Conservation (phyloP, 2,329 filamentous ascomycete species). For the Talaromyces verruculosus region DNA sequence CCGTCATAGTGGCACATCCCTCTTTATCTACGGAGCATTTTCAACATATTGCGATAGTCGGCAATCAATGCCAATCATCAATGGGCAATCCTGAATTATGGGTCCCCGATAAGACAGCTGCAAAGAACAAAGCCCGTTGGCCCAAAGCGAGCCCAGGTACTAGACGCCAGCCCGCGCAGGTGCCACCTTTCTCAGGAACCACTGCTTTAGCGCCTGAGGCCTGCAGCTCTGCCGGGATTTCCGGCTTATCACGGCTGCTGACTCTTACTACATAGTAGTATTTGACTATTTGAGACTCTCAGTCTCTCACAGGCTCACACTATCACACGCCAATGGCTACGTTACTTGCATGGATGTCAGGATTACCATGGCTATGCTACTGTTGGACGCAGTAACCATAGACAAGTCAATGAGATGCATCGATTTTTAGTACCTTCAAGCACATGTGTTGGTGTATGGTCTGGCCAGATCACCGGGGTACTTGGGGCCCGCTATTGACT, state of each 20-base stretch:
- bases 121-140: neutral
- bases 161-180: conserved; percentile 6
- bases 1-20: neutral
- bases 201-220: conserved; percentile 12
- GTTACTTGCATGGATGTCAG: neutral
- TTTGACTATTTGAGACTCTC: neutral
- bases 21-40: neutral
- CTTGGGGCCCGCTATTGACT: neutral
- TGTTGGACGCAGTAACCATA: neutral
- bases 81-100: neutral
- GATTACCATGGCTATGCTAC: neutral
- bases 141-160: neutral
- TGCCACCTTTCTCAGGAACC: conserved; percentile 16
- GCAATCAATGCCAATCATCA: neutral
- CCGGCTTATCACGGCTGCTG: conserved; percentile 2
- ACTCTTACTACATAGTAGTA: neutral
- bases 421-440: neutral
- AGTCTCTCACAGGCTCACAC: neutral
- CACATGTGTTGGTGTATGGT: neutral
- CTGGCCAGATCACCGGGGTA: neutral
- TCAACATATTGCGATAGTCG: neutral
- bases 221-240: conserved; percentile 5
- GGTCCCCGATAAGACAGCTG: neutral
- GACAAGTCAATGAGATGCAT: neutral
- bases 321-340: neutral